phyloP scores from a whole-genome alignment of 495 filamentous ascomycete genomes.

The Penicillium nucicola region DNA sequence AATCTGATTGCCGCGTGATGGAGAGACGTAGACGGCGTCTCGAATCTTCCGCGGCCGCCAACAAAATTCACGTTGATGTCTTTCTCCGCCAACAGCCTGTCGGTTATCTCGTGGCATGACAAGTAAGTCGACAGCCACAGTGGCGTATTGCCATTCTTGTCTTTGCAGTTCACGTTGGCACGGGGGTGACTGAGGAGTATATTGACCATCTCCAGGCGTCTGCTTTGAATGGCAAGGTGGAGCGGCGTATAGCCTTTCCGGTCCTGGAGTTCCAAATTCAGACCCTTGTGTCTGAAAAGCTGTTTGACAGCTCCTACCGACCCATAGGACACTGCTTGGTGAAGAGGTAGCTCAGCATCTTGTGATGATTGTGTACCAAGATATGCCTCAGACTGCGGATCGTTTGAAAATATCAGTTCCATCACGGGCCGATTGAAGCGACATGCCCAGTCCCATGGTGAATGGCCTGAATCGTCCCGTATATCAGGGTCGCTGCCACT shows the following conservation, averaged over 20 bases:
- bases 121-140: constrained; percentile 10
- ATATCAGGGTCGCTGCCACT: constrained; percentile 2
- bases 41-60: background rate
- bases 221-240: constrained; percentile 7
- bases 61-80: constrained; percentile 8
- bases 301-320: constrained; percentile 2
- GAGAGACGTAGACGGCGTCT: constrained; percentile 7
- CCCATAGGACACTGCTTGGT: constrained; percentile 6
- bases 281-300: constrained; percentile 5
- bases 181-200: constrained; percentile 2
- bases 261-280: background rate
- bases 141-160: constrained; percentile 8
- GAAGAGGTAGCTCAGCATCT: constrained; percentile 4
- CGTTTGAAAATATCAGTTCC: background rate
- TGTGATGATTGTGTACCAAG: background rate
- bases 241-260: constrained; percentile 8
- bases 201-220: constrained; percentile 3
- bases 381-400: background rate
- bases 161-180: constrained; percentile 1
- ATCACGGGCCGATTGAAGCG: constrained; percentile 1
- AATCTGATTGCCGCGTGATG: constrained; percentile 1
- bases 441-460: constrained; percentile 1
- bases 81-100: constrained; percentile 5
- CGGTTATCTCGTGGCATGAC: constrained; percentile 4
- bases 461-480: constrained; percentile 6